Base-by-base conservation (phyloP, 78 protist genomes). In the Chrysochromulina tobinii region DNA sequence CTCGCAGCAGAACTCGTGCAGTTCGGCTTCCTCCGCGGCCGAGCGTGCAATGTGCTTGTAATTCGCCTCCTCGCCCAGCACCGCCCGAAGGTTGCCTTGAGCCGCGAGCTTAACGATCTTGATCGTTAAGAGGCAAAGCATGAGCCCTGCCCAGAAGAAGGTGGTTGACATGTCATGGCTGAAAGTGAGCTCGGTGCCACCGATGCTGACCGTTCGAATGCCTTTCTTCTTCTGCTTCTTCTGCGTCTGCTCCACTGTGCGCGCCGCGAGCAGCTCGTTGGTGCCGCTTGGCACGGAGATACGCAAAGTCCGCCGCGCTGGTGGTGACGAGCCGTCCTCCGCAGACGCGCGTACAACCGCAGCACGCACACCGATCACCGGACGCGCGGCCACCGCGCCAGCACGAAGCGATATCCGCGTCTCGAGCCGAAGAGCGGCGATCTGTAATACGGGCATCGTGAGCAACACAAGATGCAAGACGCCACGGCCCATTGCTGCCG, bases 1-100 rank as follows among this genome's bases (percentile, higher is more conserved):
- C 25, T 75, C 83, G 83, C 83, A 75, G 25, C 14, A 57, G 23
- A 75, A 75, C 83, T 75, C 83, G 83, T 75, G 83, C 51, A 75
- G 57, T 14, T 75, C 83, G 12, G 57, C 58, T n/a, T 75, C 83
- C 83, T 75, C 83, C 27, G 1, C 25, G 58, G 6, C 17, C 15
- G 15, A n/a, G 23, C n/a, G 17, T 2, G 79, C 8, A 51, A 69
- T 5, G 79, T 38, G 27, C 14, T 17, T 5, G n/a, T 2, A 38
- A 51, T 69, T 17, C 12, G 79, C 25, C 79, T 7, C 50, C 17
- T 69, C 79, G 18, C 9, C 12, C 12, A 23, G 8, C n/a, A 21
- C 72, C 72, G 9, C 17, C 7, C 18, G 18, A 21, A 66, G 18
- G 72, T 21, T 21, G 72, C 72, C 72, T 21, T 66, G 9, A 21